Percentiles rank a stretch among this genome's conserved stretches.
Conservation (phyloP, 306 rosid genomes). For the Sesbania bispinosa region DNA sequence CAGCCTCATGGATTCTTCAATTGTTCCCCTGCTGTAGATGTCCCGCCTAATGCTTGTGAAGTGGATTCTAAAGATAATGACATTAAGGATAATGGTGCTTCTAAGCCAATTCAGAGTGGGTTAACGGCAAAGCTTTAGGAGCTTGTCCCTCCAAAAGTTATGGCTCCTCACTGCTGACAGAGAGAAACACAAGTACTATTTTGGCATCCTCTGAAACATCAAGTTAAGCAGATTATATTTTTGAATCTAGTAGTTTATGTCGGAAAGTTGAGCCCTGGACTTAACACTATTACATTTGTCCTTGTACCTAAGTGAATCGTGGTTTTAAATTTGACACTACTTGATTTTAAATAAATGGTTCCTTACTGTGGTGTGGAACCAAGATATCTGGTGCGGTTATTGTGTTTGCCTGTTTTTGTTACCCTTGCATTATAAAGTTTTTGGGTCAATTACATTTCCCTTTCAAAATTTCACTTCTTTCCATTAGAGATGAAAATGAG, state of each 20-base stretch:
- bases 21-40: conserved; percentile 82
- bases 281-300: neutral
- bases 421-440: neutral
- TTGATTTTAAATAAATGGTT: conserved; percentile 6
- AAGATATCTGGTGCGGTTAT: neutral
- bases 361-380: neutral
- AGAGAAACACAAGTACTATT: neutral
- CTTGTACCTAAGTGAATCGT: neutral
- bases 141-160: neutral
- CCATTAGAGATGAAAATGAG: too few relatives aligned
- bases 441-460: too few relatives aligned
- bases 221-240: neutral
- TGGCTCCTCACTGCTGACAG: neutral
- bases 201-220: neutral
- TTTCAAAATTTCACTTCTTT: too few relatives aligned
- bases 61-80: conserved; percentile 54
- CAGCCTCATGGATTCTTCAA: conserved; percentile 99
- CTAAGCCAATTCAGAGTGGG: conserved; percentile 42
- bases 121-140: conserved; percentile 53
- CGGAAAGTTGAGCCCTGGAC: neutral
- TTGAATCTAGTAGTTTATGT: neutral
- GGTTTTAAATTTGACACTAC: neutral
- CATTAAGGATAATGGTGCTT: conserved; percentile 36
- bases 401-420: neutral
- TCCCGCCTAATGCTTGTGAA: conserved; percentile 66